Conservation (phyloP, 495 filamentous ascomycete genomes). For the Massariosphaeria phaeospora region DNA sequence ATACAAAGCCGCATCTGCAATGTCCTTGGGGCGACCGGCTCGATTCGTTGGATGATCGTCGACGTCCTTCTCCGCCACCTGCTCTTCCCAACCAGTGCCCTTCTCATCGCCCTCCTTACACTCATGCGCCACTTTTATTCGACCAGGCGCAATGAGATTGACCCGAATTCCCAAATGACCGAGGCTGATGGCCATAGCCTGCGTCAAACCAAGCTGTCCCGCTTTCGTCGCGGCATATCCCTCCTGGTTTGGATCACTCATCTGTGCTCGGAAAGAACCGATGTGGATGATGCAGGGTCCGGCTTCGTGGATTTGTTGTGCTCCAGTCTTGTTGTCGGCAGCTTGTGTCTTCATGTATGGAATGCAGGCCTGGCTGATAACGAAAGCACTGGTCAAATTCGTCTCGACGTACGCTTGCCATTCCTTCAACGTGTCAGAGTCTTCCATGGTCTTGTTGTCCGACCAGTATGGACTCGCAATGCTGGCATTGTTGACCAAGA, state of each 20-base stretch:
- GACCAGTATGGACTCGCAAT: constrained; percentile 34
- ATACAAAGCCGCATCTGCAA: constrained; percentile 31
- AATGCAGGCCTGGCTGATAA: constrained; percentile 39
- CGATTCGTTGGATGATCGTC: constrained; percentile 31
- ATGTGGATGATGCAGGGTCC: constrained; percentile 37
- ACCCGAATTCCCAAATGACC: constrained; percentile 34
- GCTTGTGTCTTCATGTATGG: constrained; percentile 32
- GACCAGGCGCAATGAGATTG: constrained; percentile 37
- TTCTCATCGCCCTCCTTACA: constrained; percentile 36
- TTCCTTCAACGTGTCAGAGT: constrained; percentile 29
- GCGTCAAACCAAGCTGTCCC: constrained; percentile 45
- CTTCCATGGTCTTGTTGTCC: constrained; percentile 34
- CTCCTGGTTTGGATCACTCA: constrained; percentile 37
- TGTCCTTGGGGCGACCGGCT: constrained; percentile 29
- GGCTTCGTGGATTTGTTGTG: constrained; percentile 1
- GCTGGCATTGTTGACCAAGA: constrained; percentile 32
- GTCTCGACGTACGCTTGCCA: constrained; percentile 41
- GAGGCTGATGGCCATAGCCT: constrained; percentile 45
- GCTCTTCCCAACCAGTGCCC: constrained; percentile 18
- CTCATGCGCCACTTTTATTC: constrained; percentile 39
- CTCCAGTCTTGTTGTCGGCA: constrained; percentile 1
- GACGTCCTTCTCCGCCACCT: constrained; percentile 28
- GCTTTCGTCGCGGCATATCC: constrained; percentile 51
- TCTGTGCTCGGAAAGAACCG: constrained; percentile 36
- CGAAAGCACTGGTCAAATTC: constrained; percentile 39